A percentile compares a stretch with the other conserved stretches of the same genome.
These are phyloP conservation scores for Phylloporus arenicola DNA, from an alignment of 768 basidiomycete species.

Conservation along the genomic window DNA sequence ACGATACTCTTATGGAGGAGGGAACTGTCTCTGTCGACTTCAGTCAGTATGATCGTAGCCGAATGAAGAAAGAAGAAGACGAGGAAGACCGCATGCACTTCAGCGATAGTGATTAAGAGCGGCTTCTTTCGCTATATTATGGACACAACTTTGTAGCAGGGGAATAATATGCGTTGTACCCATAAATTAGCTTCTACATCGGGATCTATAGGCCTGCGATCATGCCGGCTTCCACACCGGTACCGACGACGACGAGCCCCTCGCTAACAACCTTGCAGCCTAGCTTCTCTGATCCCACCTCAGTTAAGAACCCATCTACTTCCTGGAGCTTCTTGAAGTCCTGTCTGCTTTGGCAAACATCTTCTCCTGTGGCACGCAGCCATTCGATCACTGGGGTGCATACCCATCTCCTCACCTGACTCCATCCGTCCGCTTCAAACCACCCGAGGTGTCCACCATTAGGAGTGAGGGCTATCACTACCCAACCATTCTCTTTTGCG, in stretches of 20 bases:
- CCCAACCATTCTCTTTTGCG: conserved; percentile 46
- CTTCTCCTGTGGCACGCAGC: conserved; percentile 54
- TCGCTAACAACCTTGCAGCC: conserved; percentile 56
- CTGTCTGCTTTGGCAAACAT: conserved; percentile 36
- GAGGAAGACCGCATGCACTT: conserved; percentile 67
- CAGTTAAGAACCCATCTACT: conserved; percentile 56
- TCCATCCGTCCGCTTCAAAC: conserved; percentile 52
- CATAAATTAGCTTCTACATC: conserved; percentile 11
- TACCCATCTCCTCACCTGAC: conserved; percentile 50
- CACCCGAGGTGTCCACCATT: conserved; percentile 80
- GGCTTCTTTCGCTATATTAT: neutral
- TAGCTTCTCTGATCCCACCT: conserved; percentile 50
- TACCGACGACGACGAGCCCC: conserved; percentile 49
- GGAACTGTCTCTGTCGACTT: conserved; percentile 83
- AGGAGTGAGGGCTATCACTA: conserved; percentile 56
- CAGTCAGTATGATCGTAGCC: conserved; percentile 78
- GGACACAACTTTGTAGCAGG: conserved; percentile 2
- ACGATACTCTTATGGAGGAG: conserved; percentile 79
- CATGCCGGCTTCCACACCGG: conserved; percentile 48
- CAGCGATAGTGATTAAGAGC: conserved; percentile 77
- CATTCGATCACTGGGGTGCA: conserved; percentile 70
- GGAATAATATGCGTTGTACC: conserved; percentile 7
- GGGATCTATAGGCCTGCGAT: conserved; percentile 52
- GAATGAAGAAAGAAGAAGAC: conserved; percentile 44
- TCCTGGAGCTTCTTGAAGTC: conserved; percentile 37